These are phyloP conservation scores for Dactylellina cionopaga DNA, from an alignment of 2,329 filamentous ascomycete genomes.

Conservation along the genomic window DNA sequence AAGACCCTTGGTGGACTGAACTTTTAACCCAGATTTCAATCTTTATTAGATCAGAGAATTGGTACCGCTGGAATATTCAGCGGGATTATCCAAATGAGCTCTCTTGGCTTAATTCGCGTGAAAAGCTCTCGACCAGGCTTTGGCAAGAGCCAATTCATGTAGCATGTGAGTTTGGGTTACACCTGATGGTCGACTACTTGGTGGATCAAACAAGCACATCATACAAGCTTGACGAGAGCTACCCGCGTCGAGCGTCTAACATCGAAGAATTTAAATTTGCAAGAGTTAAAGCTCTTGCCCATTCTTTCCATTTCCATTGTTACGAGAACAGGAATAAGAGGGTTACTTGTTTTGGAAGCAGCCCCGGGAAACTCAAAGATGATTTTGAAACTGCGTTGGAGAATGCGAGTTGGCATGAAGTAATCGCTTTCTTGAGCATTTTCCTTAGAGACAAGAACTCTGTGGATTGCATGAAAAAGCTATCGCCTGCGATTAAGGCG, in stretches of 20 bases:
- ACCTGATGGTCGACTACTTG: slow-evolving; percentile 19
- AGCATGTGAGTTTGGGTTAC: slow-evolving; percentile 7
- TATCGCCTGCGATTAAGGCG: not conserved
- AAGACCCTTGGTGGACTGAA: slow-evolving; percentile 42
- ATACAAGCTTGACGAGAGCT: not conserved
- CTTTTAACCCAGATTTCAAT: slow-evolving; percentile 30
- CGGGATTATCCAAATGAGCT: not conserved
- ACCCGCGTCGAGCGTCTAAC: not conserved
- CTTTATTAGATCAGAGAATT: slow-evolving; percentile 32
- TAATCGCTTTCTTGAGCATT: slow-evolving; percentile 3
- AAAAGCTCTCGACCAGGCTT: not conserved
- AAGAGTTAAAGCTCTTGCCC: not conserved
- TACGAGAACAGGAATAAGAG: no score
- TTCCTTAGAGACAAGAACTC: not conserved
- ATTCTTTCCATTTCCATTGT: not conserved
- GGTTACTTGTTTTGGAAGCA: not conserved
- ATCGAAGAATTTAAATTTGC: not conserved
- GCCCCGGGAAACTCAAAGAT: no score
- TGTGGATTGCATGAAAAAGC: not conserved
- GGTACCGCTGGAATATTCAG: slow-evolving; percentile 28
- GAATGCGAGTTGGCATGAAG: not conserved
- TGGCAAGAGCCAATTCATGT: slow-evolving; percentile 22
- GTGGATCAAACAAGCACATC: not conserved
- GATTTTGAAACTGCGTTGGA: not conserved
- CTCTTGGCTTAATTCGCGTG: not conserved